Percentiles rank a stretch among this genome's conserved stretches.
Conservation (phyloP, 495 filamentous ascomycete species). For the Penicillium lagena region DNA sequence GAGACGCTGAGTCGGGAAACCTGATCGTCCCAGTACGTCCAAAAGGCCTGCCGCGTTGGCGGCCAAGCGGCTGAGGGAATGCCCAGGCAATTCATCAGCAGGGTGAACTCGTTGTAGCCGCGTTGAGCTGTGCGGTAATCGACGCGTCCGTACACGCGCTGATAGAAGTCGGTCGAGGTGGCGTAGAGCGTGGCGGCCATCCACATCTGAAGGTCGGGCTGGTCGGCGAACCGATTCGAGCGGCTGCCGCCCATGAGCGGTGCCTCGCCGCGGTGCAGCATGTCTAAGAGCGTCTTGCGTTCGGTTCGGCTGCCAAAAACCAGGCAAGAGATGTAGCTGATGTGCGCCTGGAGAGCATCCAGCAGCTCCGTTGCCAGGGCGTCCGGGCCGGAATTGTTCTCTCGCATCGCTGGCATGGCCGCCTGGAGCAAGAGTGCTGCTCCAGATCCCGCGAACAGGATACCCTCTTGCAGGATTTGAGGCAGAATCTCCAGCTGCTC, state of each 20-base stretch:
- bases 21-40: slow-evolving; percentile 37
- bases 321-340: slow-evolving; percentile 34
- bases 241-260: slow-evolving; percentile 19
- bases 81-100: slow-evolving; percentile 23
- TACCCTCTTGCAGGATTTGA: slow-evolving; percentile 35
- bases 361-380: slow-evolving; percentile 28
- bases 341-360: slow-evolving; percentile 24
- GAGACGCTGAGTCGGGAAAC: slow-evolving; percentile 25
- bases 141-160: slow-evolving; percentile 34
- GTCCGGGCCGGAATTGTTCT: slow-evolving; percentile 10
- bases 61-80: slow-evolving; percentile 28
- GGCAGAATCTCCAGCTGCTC: slow-evolving; percentile 33
- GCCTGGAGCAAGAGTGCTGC: slow-evolving; percentile 35
- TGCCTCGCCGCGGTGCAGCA: slow-evolving; percentile 16
- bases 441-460: slow-evolving; percentile 32
- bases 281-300: slow-evolving; percentile 24
- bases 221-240: slow-evolving; percentile 18
- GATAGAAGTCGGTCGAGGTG: slow-evolving; percentile 37
- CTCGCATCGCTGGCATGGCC: slow-evolving; percentile 27
- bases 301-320: slow-evolving; percentile 31
- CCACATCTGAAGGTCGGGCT: slow-evolving; percentile 27
- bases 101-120: slow-evolving; percentile 29
- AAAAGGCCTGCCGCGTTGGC: slow-evolving; percentile 25
- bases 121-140: slow-evolving; percentile 30
- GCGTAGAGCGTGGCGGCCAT: slow-evolving; percentile 34